Conservation (phyloP, 177 flowering plant species). For the Vitis hybrid region DNA sequence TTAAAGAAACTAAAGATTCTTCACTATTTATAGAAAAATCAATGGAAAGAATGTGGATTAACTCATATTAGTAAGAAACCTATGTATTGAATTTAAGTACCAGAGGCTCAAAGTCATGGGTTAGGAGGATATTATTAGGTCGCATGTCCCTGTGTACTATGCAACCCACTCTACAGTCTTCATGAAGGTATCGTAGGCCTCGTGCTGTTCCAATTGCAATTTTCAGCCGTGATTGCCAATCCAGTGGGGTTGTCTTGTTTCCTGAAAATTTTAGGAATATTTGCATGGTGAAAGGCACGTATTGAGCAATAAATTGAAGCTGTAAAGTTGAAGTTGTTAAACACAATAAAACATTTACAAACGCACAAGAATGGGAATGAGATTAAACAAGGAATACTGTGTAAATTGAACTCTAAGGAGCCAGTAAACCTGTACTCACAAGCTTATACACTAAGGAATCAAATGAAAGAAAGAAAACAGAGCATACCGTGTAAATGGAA, state of each 20-base stretch:
- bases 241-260: conserved; percentile 33
- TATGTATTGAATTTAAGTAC: conserved; percentile 25
- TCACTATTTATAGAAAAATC: too few species aligned
- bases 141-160: conserved; percentile 75
- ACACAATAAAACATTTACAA: not conserved
- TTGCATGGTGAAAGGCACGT: not conserved
- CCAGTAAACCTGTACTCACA: not conserved
- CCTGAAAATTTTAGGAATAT: conserved; percentile 29
- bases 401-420: not conserved
- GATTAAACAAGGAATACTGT: not conserved
- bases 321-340: not conserved
- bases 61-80: not conserved
- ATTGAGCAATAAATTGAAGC: not conserved
- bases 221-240: conserved; percentile 61
- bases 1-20: too few species aligned
- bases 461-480: not conserved
- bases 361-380: not conserved
- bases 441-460: not conserved
- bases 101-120: conserved; percentile 91
- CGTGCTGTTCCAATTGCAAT: conserved; percentile 86
- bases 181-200: conserved; percentile 90
- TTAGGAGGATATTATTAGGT: conserved; percentile 80
- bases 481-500: conserved; percentile 69
- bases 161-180: conserved; percentile 94
- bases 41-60: not conserved